Percentiles rank a stretch among this genome's conserved stretches.
These are phyloP conservation scores for Eucalyptus sideroxylon DNA, from an alignment of 345 rosid species.

Conservation along the genomic window DNA sequence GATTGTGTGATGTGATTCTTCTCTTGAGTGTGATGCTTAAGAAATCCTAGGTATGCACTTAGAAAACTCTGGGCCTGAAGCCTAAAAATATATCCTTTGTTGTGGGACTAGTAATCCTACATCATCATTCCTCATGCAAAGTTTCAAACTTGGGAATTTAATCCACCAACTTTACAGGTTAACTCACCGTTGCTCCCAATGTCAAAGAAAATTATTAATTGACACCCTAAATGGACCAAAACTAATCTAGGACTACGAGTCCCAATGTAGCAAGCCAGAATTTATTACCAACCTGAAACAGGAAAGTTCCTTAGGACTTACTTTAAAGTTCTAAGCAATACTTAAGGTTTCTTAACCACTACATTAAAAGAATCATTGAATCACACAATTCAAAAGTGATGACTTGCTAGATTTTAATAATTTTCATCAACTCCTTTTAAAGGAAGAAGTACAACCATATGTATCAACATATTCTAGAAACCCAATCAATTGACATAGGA, in stretches of 20 bases:
- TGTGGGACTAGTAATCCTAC: neutral
- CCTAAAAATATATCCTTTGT: neutral
- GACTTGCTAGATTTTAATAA: neutral
- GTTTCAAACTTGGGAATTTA: neutral
- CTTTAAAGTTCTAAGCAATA: neutral
- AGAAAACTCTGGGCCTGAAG: neutral
- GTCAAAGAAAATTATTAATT: neutral
- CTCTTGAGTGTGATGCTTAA: neutral
- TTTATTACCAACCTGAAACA: neutral
- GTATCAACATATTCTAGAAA: neutral
- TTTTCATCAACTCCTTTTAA: neutral
- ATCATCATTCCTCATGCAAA: neutral
- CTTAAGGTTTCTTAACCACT: neutral
- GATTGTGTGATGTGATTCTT: neutral
- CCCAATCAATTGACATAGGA: neutral
- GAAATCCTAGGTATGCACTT: neutral
- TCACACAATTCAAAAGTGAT: neutral
- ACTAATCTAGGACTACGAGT: neutral
- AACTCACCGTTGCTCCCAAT: neutral
- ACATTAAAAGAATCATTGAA: neutral
- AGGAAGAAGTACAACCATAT: neutral
- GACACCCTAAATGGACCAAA: neutral
- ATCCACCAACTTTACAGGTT: neutral
- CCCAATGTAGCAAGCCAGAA: neutral
- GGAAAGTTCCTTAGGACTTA: neutral